Evolutionary conservation across 2,329 filamentous ascomycete species (phyloP).

Genomic region (Aureobasidium uvarum): DNA sequence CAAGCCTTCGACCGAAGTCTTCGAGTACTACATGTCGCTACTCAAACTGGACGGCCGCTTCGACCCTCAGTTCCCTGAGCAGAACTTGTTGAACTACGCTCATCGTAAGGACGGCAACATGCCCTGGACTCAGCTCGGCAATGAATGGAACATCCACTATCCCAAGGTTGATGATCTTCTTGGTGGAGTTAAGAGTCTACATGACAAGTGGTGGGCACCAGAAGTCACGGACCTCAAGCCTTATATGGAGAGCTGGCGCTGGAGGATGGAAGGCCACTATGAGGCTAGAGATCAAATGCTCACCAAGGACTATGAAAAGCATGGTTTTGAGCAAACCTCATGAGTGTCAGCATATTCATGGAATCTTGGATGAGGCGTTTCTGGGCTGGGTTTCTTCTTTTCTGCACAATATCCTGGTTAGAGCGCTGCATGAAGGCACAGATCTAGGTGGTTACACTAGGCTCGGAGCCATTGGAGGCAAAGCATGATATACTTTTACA

Average conservation of each 20-base stretch:
- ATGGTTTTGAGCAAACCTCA: slow-evolving; percentile 1
- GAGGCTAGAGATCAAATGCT: slow-evolving; percentile 35
- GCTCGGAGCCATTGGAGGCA: background rate
- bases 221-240: slow-evolving; percentile 37
- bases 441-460: background rate
- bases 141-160: slow-evolving; percentile 43
- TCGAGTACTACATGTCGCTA: slow-evolving; percentile 38
- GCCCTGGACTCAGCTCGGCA: slow-evolving; percentile 42
- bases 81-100: slow-evolving; percentile 41
- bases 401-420: slow-evolving; percentile 8
- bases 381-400: background rate
- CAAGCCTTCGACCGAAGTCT: slow-evolving; percentile 33
- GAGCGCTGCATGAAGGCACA: background rate
- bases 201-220: slow-evolving; percentile 45
- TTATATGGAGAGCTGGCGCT: slow-evolving; percentile 37
- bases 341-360: background rate
- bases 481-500: background rate
- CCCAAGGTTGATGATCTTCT: slow-evolving; percentile 40
- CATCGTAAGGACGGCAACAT: slow-evolving; percentile 42
- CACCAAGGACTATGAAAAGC: slow-evolving; percentile 13
- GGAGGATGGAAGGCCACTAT: slow-evolving; percentile 42
- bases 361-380: background rate
- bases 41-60: slow-evolving; percentile 36
- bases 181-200: slow-evolving; percentile 40
- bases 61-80: slow-evolving; percentile 39